Evolutionary conservation across 495 filamentous ascomycete species (phyloP).

Genomic region (Choiromyces venosus): DNA sequence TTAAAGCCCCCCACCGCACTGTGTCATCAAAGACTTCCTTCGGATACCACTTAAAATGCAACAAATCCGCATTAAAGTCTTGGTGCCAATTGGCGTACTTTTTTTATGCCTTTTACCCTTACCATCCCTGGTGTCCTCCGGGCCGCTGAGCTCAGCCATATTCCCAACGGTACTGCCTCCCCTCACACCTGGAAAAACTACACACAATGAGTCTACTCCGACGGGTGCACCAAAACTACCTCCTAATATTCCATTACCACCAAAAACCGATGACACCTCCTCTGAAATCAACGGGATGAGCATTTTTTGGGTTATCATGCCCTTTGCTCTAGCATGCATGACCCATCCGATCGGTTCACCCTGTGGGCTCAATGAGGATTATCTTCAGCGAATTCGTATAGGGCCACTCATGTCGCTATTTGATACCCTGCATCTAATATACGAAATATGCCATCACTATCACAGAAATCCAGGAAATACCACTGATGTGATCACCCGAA

Average conservation of each 20-base stretch:
- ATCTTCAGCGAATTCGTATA: neutral
- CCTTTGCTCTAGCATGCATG: neutral
- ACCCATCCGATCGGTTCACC: conserved; percentile 9
- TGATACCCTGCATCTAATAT: neutral
- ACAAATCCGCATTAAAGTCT: neutral
- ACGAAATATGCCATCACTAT: neutral
- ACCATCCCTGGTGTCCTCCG: neutral
- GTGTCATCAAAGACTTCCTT: neutral
- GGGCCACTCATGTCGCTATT: neutral
- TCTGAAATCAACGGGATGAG: neutral
- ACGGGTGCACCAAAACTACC: neutral
- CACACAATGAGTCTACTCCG: neutral
- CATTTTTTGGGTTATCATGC: conserved; percentile 8
- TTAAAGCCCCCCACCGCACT: neutral
- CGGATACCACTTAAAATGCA: neutral
- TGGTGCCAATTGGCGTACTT: neutral
- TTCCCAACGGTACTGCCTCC: neutral
- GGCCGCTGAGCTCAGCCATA: neutral
- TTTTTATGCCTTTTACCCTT: neutral
- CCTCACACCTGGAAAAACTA: neutral
- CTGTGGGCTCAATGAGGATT: neutral
- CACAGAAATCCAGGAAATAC: neutral
- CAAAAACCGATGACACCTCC: neutral
- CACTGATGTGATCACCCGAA: neutral
- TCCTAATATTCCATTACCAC: neutral